Evolutionary conservation across 148 eudicot genomes (phyloP), one percentile per base, ranked within the genome.

Genomic region (Rhododendron ferrugineum): DNA sequence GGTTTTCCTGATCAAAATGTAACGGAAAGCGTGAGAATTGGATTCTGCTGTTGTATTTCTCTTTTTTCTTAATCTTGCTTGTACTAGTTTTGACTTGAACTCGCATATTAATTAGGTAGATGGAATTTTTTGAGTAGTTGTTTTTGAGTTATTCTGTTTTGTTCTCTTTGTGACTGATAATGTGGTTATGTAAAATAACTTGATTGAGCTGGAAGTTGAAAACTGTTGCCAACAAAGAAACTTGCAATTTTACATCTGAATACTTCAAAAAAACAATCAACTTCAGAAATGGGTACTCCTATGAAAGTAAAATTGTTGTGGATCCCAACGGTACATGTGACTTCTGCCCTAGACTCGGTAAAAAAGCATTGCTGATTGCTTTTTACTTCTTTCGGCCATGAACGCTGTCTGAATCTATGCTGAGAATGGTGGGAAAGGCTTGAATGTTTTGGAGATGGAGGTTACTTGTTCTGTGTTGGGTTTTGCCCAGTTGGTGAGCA

Each of bases 391-490:
- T 56, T 56, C 16, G 0, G 26, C 26, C 72, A 70, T 76, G 87
- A 88, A 82, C 42, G 73, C 46, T n/a, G 84, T 84, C 70, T 88
- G 84, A 86, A 79, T 81, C 34, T 74, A 72, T 77, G 60, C 86
- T 79, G 81, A 47, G 20, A 42, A 74, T 36, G 42, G 81, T 76
- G 54, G 40, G 20, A 47, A 28, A 72, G 80, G 44, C 62, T 72
- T 40, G 18, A 28, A 82, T 72, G 8, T 34, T 37, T 37, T 16
- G 37, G 68, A 68, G 52, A n/a, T 85, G 28, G 85, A 75, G 64
- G 72, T 90, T 86, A 93, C 93, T 92, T 95, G 93, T 95, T 95
- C 88, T 93, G 96, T 5, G 88, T 93, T 5, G 98, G 98, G 87
- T 93, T 93, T 1, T 91, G 89, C 89, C 88, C 85, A 84, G 90